Percentiles rank a stretch among this genome's conserved stretches.
These are phyloP conservation scores for Cenchrus americanus DNA, from an alignment of 176 grass and related monocot genomes.

Conservation along the genomic window DNA sequence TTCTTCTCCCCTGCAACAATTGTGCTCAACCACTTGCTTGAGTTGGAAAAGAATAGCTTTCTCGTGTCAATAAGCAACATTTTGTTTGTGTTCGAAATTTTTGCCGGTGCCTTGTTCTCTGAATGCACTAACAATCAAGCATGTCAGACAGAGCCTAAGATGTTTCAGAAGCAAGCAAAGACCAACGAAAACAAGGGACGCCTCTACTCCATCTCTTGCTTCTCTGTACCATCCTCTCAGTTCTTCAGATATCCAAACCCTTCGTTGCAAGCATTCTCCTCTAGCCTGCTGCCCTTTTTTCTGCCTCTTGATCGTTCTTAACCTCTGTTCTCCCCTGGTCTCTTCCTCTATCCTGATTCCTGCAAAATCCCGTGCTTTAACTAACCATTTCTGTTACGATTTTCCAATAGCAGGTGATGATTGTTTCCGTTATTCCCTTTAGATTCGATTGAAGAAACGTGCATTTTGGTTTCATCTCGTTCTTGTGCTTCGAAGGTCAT, in stretches of 20 bases:
- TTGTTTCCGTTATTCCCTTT: not conserved
- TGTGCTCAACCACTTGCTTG: not conserved
- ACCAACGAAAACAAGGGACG: constrained; percentile 3
- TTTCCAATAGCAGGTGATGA: not conserved
- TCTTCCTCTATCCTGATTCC: not conserved
- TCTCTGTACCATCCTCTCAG: constrained; percentile 28
- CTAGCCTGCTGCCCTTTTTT: constrained; percentile 9
- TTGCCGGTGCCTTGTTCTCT: not conserved
- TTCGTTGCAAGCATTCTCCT: constrained; percentile 52
- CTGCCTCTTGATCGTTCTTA: constrained; percentile 32
- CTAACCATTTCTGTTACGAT: not conserved
- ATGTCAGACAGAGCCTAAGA: constrained; percentile 5
- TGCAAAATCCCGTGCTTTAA: not conserved
- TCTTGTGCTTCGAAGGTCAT: not conserved
- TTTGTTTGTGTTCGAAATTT: constrained; percentile 17
- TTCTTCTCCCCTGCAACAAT: constrained; percentile 8
- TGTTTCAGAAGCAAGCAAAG: constrained; percentile 38
- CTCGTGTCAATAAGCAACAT: constrained; percentile 16
- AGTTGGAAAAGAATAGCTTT: constrained; percentile 32
- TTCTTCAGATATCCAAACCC: constrained; percentile 59
- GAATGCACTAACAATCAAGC: constrained; percentile 23
- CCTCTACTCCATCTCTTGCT: constrained; percentile 64
- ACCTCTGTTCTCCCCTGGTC: not conserved
- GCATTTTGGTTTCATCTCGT: not conserved
- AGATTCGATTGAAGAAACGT: not conserved